These are phyloP conservation scores for Alternaria triticina DNA, from an alignment of 2,329 filamentous ascomycete species.

Conservation along the genomic window DNA sequence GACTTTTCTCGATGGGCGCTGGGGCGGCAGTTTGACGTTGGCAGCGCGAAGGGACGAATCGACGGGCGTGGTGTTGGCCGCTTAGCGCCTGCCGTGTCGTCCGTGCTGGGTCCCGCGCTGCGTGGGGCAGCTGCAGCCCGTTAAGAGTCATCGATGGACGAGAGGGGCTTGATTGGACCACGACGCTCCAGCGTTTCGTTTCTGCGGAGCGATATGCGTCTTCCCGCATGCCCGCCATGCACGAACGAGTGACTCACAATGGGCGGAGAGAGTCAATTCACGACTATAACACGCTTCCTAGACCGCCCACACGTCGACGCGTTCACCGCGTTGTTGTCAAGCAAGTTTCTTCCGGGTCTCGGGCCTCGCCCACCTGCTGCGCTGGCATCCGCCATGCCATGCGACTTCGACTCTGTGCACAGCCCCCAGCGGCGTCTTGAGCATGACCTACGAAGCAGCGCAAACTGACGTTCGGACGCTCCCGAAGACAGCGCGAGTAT, in stretches of 20 bases:
- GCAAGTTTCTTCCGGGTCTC: constrained; percentile 34
- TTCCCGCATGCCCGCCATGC: constrained; percentile 27
- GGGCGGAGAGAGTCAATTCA: constrained; percentile 35
- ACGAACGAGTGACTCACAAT: constrained; percentile 45
- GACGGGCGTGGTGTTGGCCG: constrained; percentile 34
- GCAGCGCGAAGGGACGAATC: constrained; percentile 38
- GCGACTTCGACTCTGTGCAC: constrained; percentile 10
- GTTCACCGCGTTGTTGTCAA: constrained; percentile 40
- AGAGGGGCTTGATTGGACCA: constrained; percentile 36
- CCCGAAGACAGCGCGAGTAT: constrained; percentile 27
- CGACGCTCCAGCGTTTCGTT: constrained; percentile 42
- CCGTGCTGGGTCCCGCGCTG: constrained; percentile 26
- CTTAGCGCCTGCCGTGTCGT: constrained; percentile 38
- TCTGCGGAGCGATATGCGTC: constrained; percentile 32
- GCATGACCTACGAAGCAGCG: not conserved
- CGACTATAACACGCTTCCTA: constrained; percentile 49
- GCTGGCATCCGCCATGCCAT: constrained; percentile 11
- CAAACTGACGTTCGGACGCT: constrained; percentile 17
- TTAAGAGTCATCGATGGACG: constrained; percentile 41
- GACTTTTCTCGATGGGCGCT: constrained; percentile 10
- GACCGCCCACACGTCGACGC: constrained; percentile 34
- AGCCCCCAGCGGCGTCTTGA: constrained; percentile 4
- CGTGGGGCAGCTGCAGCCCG: constrained; percentile 27
- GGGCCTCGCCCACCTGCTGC: constrained; percentile 36
- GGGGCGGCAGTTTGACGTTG: constrained; percentile 43